Evolutionary conservation across 139 green algal genomes (phyloP), one percentile per base, ranked within the genome.

Genomic region (Tetratostichococcus sp.): DNA sequence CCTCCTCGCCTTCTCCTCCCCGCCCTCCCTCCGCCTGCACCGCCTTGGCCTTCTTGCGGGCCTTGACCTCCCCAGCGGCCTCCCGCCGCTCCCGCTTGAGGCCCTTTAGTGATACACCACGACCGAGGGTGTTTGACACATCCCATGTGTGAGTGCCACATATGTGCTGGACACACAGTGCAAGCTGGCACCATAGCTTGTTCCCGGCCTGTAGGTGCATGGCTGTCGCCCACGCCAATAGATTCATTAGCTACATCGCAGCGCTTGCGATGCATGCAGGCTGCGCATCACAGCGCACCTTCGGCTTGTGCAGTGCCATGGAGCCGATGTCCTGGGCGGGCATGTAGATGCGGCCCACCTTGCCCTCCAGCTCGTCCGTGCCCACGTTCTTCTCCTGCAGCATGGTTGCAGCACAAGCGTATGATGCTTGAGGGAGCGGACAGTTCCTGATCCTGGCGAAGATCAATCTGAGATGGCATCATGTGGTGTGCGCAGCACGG

Each of bases 281-380:
- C 39, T 43, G 14, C 19, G 39, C 43, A 58, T 6, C 25, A 17
- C 19, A 16, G 31, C 35, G 2, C 43, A 73, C 91, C 89, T 98
- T 98, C 58, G 84, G 85, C 81, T 97, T 97, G 39, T 81, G 77
- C 16, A 97, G 82, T 23, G 86, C 86, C 65, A 97, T 89, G 30
- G 67, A 80, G 74, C 88, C 88, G 30, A 97, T 74, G 65, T 92
- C 85, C 78, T 98, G 94, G 73, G 85, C 86, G 26, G 93, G 94
- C 86, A 98, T 91, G 86, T 97, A 98, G 72, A 98, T 94, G 70
- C 89, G 89, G 5, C 94, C 93, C 19, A 97, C 89, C 80, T 93
- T 95, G 75, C 93, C 92, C 4, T 88, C 83, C 83, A 97, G 67
- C 17, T 75, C 43, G 78, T 96, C 90, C 30, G 70, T 82, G 3